A percentile compares a stretch with the other conserved stretches of the same genome.
These are phyloP conservation scores for Ulmus americana DNA, from an alignment of 331 rosid species.

Conservation along the genomic window DNA sequence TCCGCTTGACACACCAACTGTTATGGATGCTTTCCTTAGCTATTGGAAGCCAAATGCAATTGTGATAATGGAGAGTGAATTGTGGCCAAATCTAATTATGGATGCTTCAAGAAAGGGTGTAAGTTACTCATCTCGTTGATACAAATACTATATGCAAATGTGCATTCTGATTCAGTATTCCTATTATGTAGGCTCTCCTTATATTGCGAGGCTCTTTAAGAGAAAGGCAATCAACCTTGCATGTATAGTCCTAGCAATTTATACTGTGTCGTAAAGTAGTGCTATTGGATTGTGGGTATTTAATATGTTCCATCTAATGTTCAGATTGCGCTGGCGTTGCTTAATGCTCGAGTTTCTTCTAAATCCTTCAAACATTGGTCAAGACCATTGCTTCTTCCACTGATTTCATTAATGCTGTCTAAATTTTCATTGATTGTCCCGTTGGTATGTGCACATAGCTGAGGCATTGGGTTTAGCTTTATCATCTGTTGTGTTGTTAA, in stretches of 20 bases:
- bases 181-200: neutral
- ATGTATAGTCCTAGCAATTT: neutral
- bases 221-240: slow-evolving; percentile 1
- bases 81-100: slow-evolving; percentile 94
- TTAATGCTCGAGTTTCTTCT: slow-evolving; percentile 81
- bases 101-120: slow-evolving; percentile 70
- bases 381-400: slow-evolving; percentile 55
- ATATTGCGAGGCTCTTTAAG: neutral
- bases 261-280: neutral
- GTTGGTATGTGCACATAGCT: slow-evolving; percentile 45
- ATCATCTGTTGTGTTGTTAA: slow-evolving; percentile 14
- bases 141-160: neutral
- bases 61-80: slow-evolving; percentile 74
- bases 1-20: slow-evolving; percentile 65
- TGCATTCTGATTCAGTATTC: neutral
- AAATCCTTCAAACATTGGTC: slow-evolving; percentile 72
- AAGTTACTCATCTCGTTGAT: slow-evolving; percentile 33
- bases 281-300: slow-evolving; percentile 18
- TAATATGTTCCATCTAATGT: slow-evolving; percentile 13
- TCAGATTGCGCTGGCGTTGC: slow-evolving; percentile 66
- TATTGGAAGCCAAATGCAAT: slow-evolving; percentile 81
- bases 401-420: slow-evolving; percentile 78
- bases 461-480: slow-evolving; percentile 4
- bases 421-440: slow-evolving; percentile 84
- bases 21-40: slow-evolving; percentile 54